A percentile compares a stretch with the other conserved stretches of the same genome.
These are phyloP conservation scores for Phyllosticta citrichinensis DNA, from an alignment of 2,329 filamentous ascomycete species.

Conservation along the genomic window DNA sequence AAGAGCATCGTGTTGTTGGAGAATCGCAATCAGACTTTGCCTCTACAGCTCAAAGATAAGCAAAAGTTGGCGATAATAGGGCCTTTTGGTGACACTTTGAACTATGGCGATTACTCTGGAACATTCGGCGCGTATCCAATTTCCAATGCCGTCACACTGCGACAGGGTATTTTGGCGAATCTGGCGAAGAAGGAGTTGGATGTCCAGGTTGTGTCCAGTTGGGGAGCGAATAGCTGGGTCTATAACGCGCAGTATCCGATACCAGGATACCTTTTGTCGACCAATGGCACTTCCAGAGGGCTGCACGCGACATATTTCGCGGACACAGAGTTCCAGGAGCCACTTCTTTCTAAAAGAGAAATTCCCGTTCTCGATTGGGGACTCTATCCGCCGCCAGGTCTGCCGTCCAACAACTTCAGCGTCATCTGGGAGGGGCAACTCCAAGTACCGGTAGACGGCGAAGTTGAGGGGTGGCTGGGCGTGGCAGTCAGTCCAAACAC, in stretches of 20 bases:
- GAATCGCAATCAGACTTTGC: slow-evolving; percentile 32
- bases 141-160: slow-evolving; percentile 29
- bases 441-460: slow-evolving; percentile 29
- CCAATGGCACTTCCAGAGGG: slow-evolving; percentile 28
- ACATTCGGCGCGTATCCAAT: slow-evolving; percentile 33
- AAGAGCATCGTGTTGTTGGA: slow-evolving; percentile 36
- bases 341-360: slow-evolving; percentile 23
- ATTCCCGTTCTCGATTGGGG: slow-evolving; percentile 35
- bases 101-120: slow-evolving; percentile 38
- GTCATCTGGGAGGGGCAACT: slow-evolving; percentile 35
- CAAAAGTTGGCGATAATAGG: slow-evolving; percentile 32
- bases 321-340: slow-evolving; percentile 28
- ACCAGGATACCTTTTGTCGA: slow-evolving; percentile 32
- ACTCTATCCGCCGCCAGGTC: slow-evolving; percentile 32
- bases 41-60: slow-evolving; percentile 21
- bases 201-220: slow-evolving; percentile 30
- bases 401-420: slow-evolving; percentile 38
- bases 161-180: slow-evolving; percentile 28
- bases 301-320: slow-evolving; percentile 34
- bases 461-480: slow-evolving; percentile 32
- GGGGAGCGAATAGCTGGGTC: slow-evolving; percentile 36
- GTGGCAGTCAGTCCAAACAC: slow-evolving; percentile 33
- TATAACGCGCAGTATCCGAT: slow-evolving; percentile 37
- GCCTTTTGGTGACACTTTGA: slow-evolving; percentile 32
- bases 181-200: slow-evolving; percentile 13